phyloP scores from a whole-genome alignment of 352 stramenopile genomes.

The Lagenidium sp. region DNA sequence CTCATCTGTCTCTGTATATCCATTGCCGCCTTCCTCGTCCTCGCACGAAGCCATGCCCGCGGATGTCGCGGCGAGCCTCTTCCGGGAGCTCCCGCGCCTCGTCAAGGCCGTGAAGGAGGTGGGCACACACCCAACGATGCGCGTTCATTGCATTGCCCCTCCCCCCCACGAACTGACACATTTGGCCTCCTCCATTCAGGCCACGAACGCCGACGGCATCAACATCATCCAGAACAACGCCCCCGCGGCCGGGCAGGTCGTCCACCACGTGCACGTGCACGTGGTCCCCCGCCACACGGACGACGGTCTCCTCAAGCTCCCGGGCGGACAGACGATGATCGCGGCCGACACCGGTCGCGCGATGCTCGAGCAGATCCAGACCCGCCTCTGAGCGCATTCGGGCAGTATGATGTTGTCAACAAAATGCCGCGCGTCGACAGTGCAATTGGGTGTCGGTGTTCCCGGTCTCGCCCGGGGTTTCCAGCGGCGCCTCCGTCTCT shows the following conservation, averaged over 20 bases:
- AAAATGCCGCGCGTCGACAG: no score
- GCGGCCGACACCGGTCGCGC: conserved; percentile 40
- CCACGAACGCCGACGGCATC: conserved; percentile 52
- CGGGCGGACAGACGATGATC: conserved; percentile 47
- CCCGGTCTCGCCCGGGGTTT: no score
- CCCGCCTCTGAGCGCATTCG: conserved; percentile 42
- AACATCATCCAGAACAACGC: conserved; percentile 86
- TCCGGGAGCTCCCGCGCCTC: conserved; percentile 64
- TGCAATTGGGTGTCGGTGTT: no score
- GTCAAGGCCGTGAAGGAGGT: conserved; percentile 64
- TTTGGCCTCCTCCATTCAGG: conserved; percentile 18
- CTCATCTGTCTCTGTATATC: background rate
- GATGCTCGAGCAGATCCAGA: conserved; percentile 72
- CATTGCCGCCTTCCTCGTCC: background rate
- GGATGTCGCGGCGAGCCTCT: conserved; percentile 57
- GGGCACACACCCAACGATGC: background rate
- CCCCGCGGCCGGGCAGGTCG: conserved; percentile 40
- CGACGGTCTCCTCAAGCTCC: conserved; percentile 51
- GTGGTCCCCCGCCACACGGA: conserved; percentile 65
- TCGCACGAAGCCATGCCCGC: conserved; percentile 60
- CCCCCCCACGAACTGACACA: background rate
- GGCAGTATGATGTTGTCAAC: background rate
- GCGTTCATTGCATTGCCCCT: no score
- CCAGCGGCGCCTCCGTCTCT: no score
- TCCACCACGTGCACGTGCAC: conserved; percentile 79